These are phyloP conservation scores for Globisporangium viniferum DNA, from an alignment of 352 stramenopile species.

Conservation along the genomic window DNA sequence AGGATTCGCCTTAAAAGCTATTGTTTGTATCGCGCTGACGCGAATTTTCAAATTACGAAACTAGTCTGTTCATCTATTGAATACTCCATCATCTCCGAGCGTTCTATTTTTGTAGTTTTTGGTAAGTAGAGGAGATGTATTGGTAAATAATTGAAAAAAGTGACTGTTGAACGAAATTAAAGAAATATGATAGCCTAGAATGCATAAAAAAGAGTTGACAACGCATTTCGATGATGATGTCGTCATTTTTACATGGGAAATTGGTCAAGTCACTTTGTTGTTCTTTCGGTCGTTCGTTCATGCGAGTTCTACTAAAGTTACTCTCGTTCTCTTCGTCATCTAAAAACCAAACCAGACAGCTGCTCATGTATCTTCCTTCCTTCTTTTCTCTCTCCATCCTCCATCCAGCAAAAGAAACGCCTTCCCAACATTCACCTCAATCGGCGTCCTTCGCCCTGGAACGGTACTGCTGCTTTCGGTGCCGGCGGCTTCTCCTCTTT, in stretches of 20 bases:
- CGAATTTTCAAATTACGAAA: too few species aligned
- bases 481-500: conserved; percentile 29
- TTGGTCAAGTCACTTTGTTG: not conserved
- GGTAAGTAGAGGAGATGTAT: too few species aligned
- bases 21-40: too few species aligned
- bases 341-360: not conserved
- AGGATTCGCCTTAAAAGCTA: too few species aligned
- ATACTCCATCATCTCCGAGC: too few species aligned
- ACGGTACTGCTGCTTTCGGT: conserved; percentile 38
- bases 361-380: not conserved
- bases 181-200: not conserved
- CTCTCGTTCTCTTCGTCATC: not conserved
- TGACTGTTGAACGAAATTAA: too few species aligned
- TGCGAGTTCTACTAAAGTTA: not conserved
- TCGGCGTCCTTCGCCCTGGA: conserved; percentile 63
- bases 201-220: not conserved
- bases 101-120: too few species aligned
- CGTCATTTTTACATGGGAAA: not conserved
- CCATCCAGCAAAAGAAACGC: not conserved
- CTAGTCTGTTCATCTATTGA: too few species aligned
- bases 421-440: conserved; percentile 34
- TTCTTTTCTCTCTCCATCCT: not conserved
- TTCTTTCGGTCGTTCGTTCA: not conserved
- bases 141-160: too few species aligned
- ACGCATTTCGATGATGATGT: not conserved